Percentiles rank a stretch among this genome's conserved stretches.
These are phyloP conservation scores for Piromyces finnis DNA, from an alignment of 192 early-diverging fungal species.

Conservation along the genomic window DNA sequence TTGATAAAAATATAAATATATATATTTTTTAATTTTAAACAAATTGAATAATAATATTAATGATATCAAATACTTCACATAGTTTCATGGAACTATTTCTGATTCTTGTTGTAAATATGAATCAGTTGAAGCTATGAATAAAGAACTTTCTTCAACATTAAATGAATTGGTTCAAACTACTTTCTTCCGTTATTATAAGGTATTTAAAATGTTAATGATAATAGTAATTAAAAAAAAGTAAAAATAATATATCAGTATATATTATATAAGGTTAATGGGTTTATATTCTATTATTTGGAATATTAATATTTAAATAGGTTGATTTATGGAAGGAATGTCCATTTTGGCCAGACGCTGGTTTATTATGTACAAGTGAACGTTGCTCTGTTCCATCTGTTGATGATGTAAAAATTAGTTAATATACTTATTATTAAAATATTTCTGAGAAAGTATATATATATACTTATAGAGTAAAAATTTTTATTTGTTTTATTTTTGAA, in stretches of 20 bases:
- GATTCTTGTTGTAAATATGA: constrained; percentile 56
- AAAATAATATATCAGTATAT: too few relatives aligned
- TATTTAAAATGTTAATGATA: constrained; percentile 5
- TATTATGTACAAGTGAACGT: constrained; percentile 56
- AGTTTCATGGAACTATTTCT: constrained; percentile 20
- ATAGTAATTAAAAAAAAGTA: neutral
- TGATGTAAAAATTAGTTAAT: constrained; percentile 24
- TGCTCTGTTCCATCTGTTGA: constrained; percentile 69
- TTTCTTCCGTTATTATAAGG: constrained; percentile 85
- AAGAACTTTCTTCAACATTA: constrained; percentile 43
- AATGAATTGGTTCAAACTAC: constrained; percentile 57
- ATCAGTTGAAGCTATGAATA: constrained; percentile 56
- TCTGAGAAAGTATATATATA: too few relatives aligned
- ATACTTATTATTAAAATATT: too few relatives aligned
- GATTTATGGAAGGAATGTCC: constrained; percentile 75
- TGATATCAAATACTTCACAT: neutral
- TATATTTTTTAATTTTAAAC: too few relatives aligned
- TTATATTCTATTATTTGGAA: neutral
- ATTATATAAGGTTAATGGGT: too few relatives aligned
- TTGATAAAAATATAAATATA: too few relatives aligned
- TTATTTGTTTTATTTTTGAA: too few relatives aligned
- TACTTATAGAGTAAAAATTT: too few relatives aligned
- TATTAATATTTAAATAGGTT: constrained; percentile 18
- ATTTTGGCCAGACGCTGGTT: constrained; percentile 72
- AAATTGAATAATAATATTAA: too few relatives aligned